Evolutionary conservation across 495 filamentous ascomycete species (phyloP), one percentile per base, ranked within the genome.

Genomic region (Penicillium lagena): DNA sequence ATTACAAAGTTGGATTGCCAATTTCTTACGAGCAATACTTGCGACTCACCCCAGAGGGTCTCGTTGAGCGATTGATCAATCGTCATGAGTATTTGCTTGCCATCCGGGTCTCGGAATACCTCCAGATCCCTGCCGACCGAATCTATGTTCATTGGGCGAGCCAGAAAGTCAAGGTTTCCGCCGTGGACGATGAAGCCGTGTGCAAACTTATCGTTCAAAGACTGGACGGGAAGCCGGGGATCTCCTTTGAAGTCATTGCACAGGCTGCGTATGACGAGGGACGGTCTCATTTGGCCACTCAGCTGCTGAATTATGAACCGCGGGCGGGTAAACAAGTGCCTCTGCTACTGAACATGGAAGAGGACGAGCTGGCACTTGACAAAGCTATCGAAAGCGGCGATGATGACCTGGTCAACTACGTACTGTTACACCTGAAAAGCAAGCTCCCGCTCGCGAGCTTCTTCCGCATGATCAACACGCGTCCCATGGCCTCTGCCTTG

Each of bases 61-160:
- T 98, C 11, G 81, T 97, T 43, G 78, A 85, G 41, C 82, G 93
- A 27, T 77, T 98, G 0, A 80, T 95, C 9, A 93, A 87, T 52
- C 81, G 93, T 5, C 83, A 88, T 46, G 87, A 97, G 64, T 96
- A 97, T 63, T 75, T 95, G 2, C 78, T 97, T 8, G 94, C 94
- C 1, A 80, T 98, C 15, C 80, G 85, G 12, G 76, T 97, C n/a
- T 89, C 91, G 2, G 85, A 88, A 44, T 96, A 89, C 60, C 73
- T 98, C 0, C 83, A 82, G 35, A 76, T 98, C 12, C 84, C 94
- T 1, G 89, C 88, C 8, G 88, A 93, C 54, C 82, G 78, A 41
- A 94, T 98, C 42, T 95, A 96, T 52, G 89, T 94, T 11, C 89
- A 95, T 60, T 98, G 93, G 93, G 93, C 94, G 9, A 87, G 86